Percentiles rank a stretch among this genome's conserved stretches.
Evolutionary conservation across 1,284 basidiomycete genomes (phyloP).

Genomic region (Puccinia brachypodii): DNA sequence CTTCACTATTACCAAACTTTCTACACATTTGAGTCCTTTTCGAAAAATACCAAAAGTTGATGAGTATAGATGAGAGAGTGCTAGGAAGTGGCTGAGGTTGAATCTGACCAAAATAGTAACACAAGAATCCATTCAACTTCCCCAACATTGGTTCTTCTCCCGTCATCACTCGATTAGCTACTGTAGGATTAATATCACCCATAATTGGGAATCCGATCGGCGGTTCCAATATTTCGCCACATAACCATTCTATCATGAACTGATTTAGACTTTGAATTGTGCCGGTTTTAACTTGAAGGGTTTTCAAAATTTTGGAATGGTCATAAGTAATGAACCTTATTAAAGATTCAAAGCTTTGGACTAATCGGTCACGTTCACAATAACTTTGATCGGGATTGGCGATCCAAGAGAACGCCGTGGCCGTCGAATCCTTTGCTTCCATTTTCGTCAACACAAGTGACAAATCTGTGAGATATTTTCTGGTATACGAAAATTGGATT

Average conservation of each 20-base stretch:
- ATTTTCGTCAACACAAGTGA: not conserved
- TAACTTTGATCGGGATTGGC: not conserved
- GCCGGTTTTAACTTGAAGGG: not conserved
- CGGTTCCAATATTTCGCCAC: not conserved
- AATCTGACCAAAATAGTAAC: not conserved
- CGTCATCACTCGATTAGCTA: not conserved
- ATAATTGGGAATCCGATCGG: not conserved
- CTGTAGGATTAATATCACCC: not conserved
- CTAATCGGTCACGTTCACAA: not conserved
- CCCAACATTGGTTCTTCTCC: not conserved
- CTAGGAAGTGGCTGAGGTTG: not conserved
- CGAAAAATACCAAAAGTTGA: not conserved
- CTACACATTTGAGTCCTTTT: not conserved
- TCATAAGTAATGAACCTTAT: not conserved
- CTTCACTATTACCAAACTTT: not conserved
- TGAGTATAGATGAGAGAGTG: not conserved
- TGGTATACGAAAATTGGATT: not conserved
- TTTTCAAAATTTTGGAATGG: not conserved
- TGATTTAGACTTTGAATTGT: not conserved
- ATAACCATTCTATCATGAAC: not conserved
- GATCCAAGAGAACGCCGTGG: not conserved
- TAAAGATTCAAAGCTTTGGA: not conserved
- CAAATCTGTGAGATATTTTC: not conserved
- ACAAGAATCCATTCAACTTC: not conserved
- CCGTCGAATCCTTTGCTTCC: not conserved